Evolutionary conservation across 306 rosid genomes (phyloP).

Genomic region (Bauhinia variegata): DNA sequence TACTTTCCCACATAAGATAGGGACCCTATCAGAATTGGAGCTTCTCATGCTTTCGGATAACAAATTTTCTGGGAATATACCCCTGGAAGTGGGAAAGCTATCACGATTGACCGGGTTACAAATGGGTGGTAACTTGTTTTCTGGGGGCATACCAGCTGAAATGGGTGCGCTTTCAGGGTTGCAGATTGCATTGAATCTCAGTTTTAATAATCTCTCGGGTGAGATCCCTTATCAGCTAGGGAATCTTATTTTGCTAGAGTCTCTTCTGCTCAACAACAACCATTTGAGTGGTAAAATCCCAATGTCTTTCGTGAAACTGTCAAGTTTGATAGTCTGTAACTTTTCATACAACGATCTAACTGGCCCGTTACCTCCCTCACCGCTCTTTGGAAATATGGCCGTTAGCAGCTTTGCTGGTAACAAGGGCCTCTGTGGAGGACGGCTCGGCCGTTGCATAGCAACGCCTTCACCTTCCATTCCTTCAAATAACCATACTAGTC

Average conservation of each 20-base stretch:
- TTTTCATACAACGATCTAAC: slow-evolving; percentile 73
- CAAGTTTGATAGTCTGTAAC: slow-evolving; percentile 67
- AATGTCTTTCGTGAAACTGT: slow-evolving; percentile 47
- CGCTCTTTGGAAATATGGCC: slow-evolving; percentile 60
- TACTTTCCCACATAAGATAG: slow-evolving; percentile 59
- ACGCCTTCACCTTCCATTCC: slow-evolving; percentile 38
- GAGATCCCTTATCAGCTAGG: slow-evolving; percentile 63
- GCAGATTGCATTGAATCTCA: slow-evolving; percentile 75
- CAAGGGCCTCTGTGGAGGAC: slow-evolving; percentile 71
- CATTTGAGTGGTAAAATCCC: slow-evolving; percentile 68
- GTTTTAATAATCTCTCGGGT: slow-evolving; percentile 62
- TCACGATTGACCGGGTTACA: slow-evolving; percentile 65
- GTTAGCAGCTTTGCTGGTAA: slow-evolving; percentile 57
- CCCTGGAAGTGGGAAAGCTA: slow-evolving; percentile 55
- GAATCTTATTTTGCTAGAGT: slow-evolving; percentile 58
- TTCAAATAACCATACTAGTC: slow-evolving; percentile 28
- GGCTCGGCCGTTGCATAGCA: slow-evolving; percentile 49
- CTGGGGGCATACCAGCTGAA: slow-evolving; percentile 63
- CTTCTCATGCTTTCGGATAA: slow-evolving; percentile 64
- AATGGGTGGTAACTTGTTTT: slow-evolving; percentile 71
- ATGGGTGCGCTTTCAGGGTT: slow-evolving; percentile 65
- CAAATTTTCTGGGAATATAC: slow-evolving; percentile 61
- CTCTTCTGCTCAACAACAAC: slow-evolving; percentile 69
- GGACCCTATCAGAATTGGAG: slow-evolving; percentile 64
- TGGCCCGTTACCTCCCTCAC: slow-evolving; percentile 64